A percentile compares a stretch with the other conserved stretches of the same genome.
phyloP scores from a whole-genome alignment of 2,329 filamentous ascomycete species.

The Colletotrichum sp. region DNA sequence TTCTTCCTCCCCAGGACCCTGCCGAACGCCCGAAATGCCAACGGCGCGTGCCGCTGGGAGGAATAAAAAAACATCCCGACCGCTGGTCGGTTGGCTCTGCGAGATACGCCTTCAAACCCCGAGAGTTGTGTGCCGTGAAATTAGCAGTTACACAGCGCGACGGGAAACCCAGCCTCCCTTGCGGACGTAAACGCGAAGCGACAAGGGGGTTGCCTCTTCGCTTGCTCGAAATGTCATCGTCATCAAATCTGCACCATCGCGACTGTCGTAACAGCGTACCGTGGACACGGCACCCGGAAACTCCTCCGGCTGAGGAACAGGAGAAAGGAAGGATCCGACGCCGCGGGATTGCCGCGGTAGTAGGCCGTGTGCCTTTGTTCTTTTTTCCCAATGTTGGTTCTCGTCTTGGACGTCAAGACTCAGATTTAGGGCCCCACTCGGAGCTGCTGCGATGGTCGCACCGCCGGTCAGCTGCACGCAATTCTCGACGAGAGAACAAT shows the following conservation, averaged over 20 bases:
- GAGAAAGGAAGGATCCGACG: background rate
- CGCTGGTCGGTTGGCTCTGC: background rate
- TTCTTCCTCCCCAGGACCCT: background rate
- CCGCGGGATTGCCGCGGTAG: background rate
- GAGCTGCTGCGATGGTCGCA: background rate
- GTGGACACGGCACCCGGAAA: background rate
- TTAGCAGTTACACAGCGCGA: background rate
- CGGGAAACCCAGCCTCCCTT: background rate
- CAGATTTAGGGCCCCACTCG: background rate
- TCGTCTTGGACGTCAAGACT: conserved; percentile 10
- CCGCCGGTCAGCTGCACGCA: background rate
- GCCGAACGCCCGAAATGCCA: background rate
- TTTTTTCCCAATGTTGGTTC: background rate
- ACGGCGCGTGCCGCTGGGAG: background rate
- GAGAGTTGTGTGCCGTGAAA: background rate
- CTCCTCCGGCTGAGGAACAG: background rate
- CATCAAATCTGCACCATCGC: conserved; percentile 6
- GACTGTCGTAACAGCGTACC: background rate
- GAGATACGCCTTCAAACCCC: background rate
- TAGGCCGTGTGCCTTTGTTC: background rate
- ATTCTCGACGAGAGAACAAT: background rate
- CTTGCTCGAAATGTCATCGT: conserved; percentile 10
- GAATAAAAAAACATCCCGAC: background rate
- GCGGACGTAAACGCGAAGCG: background rate
- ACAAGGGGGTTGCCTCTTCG: background rate